Percentiles rank a stretch among this genome's conserved stretches.
Conservation (phyloP, 2,329 filamentous ascomycete species). For the Monosporascus sp. region DNA sequence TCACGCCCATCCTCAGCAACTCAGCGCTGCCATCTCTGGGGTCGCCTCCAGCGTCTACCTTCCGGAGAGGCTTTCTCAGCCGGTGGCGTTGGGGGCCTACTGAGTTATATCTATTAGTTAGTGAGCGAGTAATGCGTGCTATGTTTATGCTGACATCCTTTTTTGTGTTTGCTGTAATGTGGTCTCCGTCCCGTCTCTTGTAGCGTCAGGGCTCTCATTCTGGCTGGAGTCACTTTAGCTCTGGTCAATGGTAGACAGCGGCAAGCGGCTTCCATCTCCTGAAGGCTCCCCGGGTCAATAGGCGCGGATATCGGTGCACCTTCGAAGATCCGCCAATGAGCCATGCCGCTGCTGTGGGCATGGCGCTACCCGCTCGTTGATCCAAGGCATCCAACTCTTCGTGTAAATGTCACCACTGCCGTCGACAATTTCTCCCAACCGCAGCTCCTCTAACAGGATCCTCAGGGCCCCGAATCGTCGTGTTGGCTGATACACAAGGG, state of each 20-base stretch:
- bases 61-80: slow-evolving; percentile 41
- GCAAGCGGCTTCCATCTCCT: slow-evolving; percentile 4
- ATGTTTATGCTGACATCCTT: too few relatives aligned
- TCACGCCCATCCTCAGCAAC: slow-evolving; percentile 39
- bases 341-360: slow-evolving; percentile 28
- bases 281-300: too few relatives aligned
- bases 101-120: slow-evolving; percentile 26
- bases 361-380: slow-evolving; percentile 39
- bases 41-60: slow-evolving; percentile 43
- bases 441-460: neutral
- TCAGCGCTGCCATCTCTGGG: slow-evolving; percentile 37
- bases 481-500: slow-evolving; percentile 37
- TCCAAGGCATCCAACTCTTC: slow-evolving; percentile 39
- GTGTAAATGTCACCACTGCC: slow-evolving; percentile 17
- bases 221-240: slow-evolving; percentile 40
- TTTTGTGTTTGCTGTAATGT: too few relatives aligned
- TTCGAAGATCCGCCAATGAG: neutral
- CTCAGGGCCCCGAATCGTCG: slow-evolving; percentile 34
- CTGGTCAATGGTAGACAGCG: slow-evolving; percentile 34
- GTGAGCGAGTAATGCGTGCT: neutral
- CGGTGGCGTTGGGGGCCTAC: slow-evolving; percentile 28
- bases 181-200: too few relatives aligned
- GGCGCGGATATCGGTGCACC: too few relatives aligned
- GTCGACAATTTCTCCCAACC: neutral
- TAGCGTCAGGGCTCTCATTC: slow-evolving; percentile 33